Evolutionary conservation across 441 rosid species (phyloP).

Genomic region (Eruca vesicaria): DNA sequence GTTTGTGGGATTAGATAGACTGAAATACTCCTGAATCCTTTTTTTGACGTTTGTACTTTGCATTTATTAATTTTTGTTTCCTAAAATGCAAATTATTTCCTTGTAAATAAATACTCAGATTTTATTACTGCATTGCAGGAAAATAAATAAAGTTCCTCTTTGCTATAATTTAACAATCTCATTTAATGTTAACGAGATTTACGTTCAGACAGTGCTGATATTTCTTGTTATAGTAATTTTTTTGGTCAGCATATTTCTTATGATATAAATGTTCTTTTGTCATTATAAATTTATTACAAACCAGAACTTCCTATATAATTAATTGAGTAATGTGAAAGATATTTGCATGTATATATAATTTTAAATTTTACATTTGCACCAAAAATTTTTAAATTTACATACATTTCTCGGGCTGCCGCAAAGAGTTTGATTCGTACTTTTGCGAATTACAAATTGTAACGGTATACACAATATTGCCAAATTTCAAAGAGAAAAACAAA

Average conservation of each 20-base stretch:
- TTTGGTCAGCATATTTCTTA: no score
- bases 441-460: no score
- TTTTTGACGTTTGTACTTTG: slow-evolving; percentile 7
- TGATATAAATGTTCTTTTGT: not conserved
- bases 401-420: no score
- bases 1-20: slow-evolving; percentile 27
- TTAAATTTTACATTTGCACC: no score
- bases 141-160: not conserved
- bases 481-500: no score
- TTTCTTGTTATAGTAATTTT: not conserved
- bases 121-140: not conserved
- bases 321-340: no score
- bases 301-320: not conserved
- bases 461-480: no score
- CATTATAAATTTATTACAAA: not conserved
- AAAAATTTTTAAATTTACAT: no score
- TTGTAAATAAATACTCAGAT: not conserved
- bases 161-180: not conserved
- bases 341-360: no score
- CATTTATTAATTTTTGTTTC: slow-evolving; percentile 9
- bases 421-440: no score
- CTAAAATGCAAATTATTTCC: not conserved
- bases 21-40: slow-evolving; percentile 17
- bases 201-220: slow-evolving; percentile 3
- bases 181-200: slow-evolving; percentile 5